Evolutionary conservation across 345 rosid genomes (phyloP).

Genomic region (Triadica sebifera): DNA sequence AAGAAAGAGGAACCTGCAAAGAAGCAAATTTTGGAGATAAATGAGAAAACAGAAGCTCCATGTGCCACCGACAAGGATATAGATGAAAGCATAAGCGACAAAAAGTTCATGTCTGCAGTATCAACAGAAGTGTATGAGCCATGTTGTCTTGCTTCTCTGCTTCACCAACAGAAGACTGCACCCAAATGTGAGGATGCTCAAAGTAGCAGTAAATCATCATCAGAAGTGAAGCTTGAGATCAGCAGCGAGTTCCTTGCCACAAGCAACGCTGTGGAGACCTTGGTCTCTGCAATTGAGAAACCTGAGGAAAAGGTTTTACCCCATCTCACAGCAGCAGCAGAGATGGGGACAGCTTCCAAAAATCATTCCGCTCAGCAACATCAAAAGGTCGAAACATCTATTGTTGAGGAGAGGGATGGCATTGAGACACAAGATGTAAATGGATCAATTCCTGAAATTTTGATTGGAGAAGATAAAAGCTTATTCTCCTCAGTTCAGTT

Average conservation of each 20-base stretch:
- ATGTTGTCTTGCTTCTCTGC: conserved; percentile 5
- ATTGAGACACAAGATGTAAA: conserved; percentile 26
- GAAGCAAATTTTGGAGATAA: conserved; percentile 20
- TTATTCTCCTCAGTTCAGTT: neutral
- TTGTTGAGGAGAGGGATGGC: conserved; percentile 14
- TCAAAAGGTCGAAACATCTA: conserved; percentile 12
- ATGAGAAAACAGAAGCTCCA: conserved; percentile 13
- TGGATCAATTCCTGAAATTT: conserved; percentile 31
- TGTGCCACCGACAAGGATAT: neutral
- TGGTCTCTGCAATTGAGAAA: neutral
- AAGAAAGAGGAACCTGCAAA: conserved; percentile 22
- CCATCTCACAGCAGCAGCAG: neutral
- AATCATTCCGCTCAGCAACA: conserved; percentile 13
- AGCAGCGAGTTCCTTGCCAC: conserved; percentile 12
- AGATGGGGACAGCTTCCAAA: neutral
- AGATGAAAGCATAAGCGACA: conserved; percentile 4
- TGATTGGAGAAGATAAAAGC: conserved; percentile 9
- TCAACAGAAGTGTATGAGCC: neutral
- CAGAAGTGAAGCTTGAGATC: conserved; percentile 23
- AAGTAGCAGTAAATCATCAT: conserved; percentile 8
- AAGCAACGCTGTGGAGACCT: conserved; percentile 10
- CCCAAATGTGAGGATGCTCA: conserved; percentile 4
- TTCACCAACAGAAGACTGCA: conserved; percentile 13
- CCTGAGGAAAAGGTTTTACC: conserved; percentile 6
- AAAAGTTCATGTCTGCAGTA: conserved; percentile 7